Base-by-base conservation (phyloP, 352 stramenopile genomes). In the Pythium brassicae region DNA sequence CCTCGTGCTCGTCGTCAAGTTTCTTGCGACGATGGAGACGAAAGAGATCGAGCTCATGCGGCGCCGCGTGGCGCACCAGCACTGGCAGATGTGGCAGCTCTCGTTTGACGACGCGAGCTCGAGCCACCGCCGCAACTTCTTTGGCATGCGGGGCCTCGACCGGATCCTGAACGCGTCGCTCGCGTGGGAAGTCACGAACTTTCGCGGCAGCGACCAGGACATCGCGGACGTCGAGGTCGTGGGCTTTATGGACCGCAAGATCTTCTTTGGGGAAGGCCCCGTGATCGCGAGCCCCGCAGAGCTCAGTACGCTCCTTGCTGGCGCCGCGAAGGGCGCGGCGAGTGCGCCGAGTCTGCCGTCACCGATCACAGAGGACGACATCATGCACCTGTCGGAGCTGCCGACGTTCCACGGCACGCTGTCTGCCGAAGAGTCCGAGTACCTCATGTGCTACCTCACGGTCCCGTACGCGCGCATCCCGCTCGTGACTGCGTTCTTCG, bases 401-500 rank as follows among this genome's bases (percentile, higher is more conserved):
- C 97, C 97, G 6, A 98, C 95, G 0, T 99, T 99, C 69, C 92
- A 96, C 46, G 86, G 95, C 45, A 96, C 97, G 23, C 74, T 99
- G n/a, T 96, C 89, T 14, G 84, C 93, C 22, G 93, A 98, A 53
- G 97, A 99, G 63, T 97, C 92, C 0, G 97, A 99, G 72, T 95
- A 98, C 12, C 90, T 99, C 54, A 88, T 99, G 57, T 96, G 97
- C 65, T 99, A 99, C 68, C 83, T 99, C 53, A 99, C 97, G 6
- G 97, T 98, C 10, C 97, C 97, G 29, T 99, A 99, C 63, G 92
- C 98, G 29, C 71, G 96, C 22, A 99, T 99, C 62, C 97, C 97
- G 34, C 81, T 99, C 6, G 86, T 99, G 29, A 69, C 98, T 10
- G 93, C 97, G 45, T 99, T 99, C 59, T 99, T 99, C 57, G 87